A percentile compares a stretch with the other conserved stretches of the same genome.
Evolutionary conservation across 2,329 filamentous ascomycete genomes (phyloP).

Genomic region (Sclerotinia minor): DNA sequence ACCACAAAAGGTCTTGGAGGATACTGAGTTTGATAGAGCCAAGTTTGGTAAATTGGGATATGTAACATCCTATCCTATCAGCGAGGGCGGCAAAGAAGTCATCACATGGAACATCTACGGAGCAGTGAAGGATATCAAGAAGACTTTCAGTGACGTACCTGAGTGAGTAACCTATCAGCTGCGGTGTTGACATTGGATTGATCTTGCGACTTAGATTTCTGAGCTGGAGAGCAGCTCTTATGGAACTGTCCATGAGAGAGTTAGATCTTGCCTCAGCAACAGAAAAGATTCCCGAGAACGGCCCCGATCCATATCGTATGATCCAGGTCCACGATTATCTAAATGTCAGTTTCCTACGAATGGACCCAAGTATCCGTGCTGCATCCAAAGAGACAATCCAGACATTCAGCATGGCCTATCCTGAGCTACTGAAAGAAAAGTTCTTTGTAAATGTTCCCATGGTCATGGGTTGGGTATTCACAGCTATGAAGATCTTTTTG

Average conservation of each 20-base stretch:
- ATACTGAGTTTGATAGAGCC: conserved; percentile 59
- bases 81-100: conserved; percentile 55
- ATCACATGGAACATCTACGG: conserved; percentile 96
- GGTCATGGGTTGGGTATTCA: conserved; percentile 87
- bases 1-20: conserved; percentile 64
- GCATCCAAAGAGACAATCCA: conserved; percentile 80
- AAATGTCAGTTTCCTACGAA: conserved; percentile 80
- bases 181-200: conserved; percentile 14
- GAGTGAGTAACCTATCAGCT: conserved; percentile 58
- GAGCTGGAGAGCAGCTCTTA: conserved; percentile 83
- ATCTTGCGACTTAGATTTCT: conserved; percentile 65
- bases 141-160: conserved; percentile 78
- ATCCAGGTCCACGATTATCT: conserved; percentile 93
- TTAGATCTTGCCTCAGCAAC: conserved; percentile 71
- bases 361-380: conserved; percentile 73
- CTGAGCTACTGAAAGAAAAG: conserved; percentile 85
- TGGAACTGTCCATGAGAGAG: conserved; percentile 80
- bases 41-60: conserved; percentile 82
- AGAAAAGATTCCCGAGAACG: conserved; percentile 60
- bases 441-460: conserved; percentile 94
- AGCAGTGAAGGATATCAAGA: conserved; percentile 74
- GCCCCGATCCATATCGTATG: conserved; percentile 82
- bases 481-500: conserved; percentile 72
- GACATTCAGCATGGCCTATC: conserved; percentile 79
- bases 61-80: conserved; percentile 67